Conservation (phyloP, 139 green algal genomes). For the Trebouxia sp. region DNA sequence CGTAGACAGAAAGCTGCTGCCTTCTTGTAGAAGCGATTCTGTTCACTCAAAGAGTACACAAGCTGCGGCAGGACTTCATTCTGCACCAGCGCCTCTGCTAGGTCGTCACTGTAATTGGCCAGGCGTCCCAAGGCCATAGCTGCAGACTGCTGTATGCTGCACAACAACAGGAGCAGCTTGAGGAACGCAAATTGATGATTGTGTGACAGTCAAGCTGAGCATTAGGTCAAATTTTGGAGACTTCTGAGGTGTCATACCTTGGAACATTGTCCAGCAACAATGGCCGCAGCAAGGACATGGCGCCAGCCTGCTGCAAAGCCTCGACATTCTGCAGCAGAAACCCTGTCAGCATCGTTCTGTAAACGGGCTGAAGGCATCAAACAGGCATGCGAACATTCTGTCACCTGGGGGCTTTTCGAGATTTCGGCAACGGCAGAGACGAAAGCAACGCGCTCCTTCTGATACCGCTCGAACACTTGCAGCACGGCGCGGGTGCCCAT, state of each 20-base stretch:
- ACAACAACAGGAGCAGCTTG: neutral
- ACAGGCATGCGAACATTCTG: neutral
- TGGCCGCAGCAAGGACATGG: constrained; percentile 78
- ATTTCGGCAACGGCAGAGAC: constrained; percentile 84
- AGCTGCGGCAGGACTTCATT: constrained; percentile 88
- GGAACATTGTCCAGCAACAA: constrained; percentile 87
- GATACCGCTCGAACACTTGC: constrained; percentile 82
- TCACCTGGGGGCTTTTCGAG: constrained; percentile 75
- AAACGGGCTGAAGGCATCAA: neutral
- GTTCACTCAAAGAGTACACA: constrained; percentile 78
- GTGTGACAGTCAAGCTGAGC: neutral
- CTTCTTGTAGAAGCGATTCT: constrained; percentile 89
- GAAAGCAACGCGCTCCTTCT: constrained; percentile 83
- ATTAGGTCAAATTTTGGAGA: neutral
- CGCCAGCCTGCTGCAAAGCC: constrained; percentile 77
- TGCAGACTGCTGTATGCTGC: constrained; percentile 87
- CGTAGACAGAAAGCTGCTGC: constrained; percentile 82
- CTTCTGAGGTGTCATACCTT: constrained; percentile 49
- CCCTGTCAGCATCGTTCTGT: neutral
- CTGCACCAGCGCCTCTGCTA: constrained; percentile 84
- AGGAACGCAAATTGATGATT: neutral
- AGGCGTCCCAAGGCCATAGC: constrained; percentile 80
- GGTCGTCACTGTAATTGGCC: constrained; percentile 83
- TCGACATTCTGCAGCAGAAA: constrained; percentile 78
- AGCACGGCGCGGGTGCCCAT: constrained; percentile 77